A percentile compares a stretch with the other conserved stretches of the same genome.
These are phyloP conservation scores for Bruguiera sexangula DNA, from an alignment of 345 rosid genomes.

Conservation along the genomic window DNA sequence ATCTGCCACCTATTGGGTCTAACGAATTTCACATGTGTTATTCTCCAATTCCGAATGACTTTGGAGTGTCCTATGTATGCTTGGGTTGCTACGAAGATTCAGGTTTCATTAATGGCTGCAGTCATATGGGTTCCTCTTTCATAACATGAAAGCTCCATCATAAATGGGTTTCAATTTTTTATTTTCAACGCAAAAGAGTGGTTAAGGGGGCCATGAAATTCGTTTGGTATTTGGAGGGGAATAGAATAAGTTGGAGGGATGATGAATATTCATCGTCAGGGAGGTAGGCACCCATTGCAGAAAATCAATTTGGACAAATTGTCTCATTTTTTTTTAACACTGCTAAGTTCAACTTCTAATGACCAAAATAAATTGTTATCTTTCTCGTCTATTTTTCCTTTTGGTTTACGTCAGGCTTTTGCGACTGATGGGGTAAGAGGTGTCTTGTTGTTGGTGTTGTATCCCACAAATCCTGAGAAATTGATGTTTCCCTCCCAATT, in stretches of 20 bases:
- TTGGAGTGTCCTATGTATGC: background rate
- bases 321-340: no score
- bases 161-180: background rate
- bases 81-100: background rate
- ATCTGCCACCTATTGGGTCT: background rate
- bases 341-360: no score
- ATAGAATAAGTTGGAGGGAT: background rate
- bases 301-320: background rate
- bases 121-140: background rate
- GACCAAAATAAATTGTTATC: no score
- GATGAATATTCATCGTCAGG: background rate
- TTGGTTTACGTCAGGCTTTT: no score
- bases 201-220: background rate
- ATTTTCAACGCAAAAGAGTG: background rate
- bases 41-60: background rate
- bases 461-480: no score
- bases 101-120: background rate
- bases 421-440: no score
- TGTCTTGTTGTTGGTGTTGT: no score
- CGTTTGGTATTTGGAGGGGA: background rate
- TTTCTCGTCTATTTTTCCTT: no score
- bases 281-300: background rate
- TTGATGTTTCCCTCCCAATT: no score
- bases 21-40: background rate
- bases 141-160: background rate